phyloP scores from a whole-genome alignment of 805 yeast species.

The Saturnispora saitoi region DNA sequence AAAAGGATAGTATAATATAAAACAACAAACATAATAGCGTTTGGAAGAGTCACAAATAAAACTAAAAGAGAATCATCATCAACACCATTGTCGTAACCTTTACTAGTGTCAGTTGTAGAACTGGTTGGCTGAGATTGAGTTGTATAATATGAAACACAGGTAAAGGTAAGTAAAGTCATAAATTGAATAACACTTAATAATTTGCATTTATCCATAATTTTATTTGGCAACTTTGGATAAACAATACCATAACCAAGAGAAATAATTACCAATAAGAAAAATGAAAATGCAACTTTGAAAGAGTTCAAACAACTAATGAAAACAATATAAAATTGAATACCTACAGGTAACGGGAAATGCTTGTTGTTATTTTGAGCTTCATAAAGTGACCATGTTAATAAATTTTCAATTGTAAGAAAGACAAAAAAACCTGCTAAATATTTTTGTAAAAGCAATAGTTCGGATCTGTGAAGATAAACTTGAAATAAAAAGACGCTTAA shows the following conservation, averaged over 20 bases:
- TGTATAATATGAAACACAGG: slow-evolving; percentile 36
- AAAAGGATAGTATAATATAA: slow-evolving; percentile 71
- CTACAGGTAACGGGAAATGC: slow-evolving; percentile 28
- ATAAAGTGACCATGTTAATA: slow-evolving; percentile 86
- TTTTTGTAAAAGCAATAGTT: slow-evolving; percentile 81
- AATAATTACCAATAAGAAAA: slow-evolving; percentile 77
- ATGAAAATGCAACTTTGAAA: slow-evolving; percentile 75
- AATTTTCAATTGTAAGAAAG: slow-evolving; percentile 74
- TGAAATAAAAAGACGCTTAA: slow-evolving; percentile 79
- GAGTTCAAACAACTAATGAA: slow-evolving; percentile 75
- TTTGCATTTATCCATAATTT: slow-evolving; percentile 63
- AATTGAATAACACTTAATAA: slow-evolving; percentile 51
- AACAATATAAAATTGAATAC: slow-evolving; percentile 64
- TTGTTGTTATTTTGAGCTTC: slow-evolving; percentile 61
- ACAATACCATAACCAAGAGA: slow-evolving; percentile 94
- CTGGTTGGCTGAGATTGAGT: slow-evolving; percentile 27
- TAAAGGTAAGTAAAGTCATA: slow-evolving; percentile 43
- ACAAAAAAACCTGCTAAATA: slow-evolving; percentile 81
- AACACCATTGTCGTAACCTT: slow-evolving; percentile 40
- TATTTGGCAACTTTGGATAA: slow-evolving; percentile 69
- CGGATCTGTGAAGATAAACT: slow-evolving; percentile 77
- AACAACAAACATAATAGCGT: slow-evolving; percentile 55
- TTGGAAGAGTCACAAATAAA: slow-evolving; percentile 58
- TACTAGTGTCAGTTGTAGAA: slow-evolving; percentile 27
- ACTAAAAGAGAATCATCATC: slow-evolving; percentile 39